Evolutionary conservation across 2,329 filamentous ascomycete genomes (phyloP).

Genomic region (Cladosporium sp.): DNA sequence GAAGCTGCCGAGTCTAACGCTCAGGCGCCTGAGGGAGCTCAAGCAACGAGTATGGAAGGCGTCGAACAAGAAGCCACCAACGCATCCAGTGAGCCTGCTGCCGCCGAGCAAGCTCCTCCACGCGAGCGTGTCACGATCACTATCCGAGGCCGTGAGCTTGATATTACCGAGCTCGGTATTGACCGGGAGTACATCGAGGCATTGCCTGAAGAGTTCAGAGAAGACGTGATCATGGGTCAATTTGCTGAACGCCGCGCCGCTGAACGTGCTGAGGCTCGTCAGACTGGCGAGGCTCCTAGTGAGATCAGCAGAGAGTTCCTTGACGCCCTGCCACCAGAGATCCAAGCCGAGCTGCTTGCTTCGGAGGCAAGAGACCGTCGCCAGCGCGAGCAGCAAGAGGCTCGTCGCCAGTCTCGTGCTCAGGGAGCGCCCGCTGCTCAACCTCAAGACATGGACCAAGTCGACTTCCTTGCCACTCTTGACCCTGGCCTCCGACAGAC

Average conservation of each 20-base stretch:
- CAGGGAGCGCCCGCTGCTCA: conserved; percentile 49
- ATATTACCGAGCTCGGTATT: conserved; percentile 92
- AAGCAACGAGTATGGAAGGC: conserved; percentile 62
- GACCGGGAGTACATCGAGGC: conserved; percentile 92
- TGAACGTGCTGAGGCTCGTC: conserved; percentile 55
- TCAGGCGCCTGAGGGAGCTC: conserved; percentile 37
- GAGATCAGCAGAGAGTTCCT: conserved; percentile 92
- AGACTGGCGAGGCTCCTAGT: conserved; percentile 67
- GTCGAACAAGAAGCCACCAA: conserved; percentile 53
- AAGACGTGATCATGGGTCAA: conserved; percentile 92
- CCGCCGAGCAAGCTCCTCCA: conserved; percentile 43
- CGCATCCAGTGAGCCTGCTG: conserved; percentile 37
- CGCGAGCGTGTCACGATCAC: conserved; percentile 67
- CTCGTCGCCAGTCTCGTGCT: conserved; percentile 59
- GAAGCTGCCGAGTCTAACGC: conserved; percentile 28
- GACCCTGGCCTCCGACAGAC: conserved; percentile 79
- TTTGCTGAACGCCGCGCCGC: conserved; percentile 66
- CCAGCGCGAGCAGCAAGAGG: conserved; percentile 78
- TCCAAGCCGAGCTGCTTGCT: conserved; percentile 84
- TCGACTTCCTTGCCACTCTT: conserved; percentile 86
- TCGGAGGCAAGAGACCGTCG: conserved; percentile 87
- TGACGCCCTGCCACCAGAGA: conserved; percentile 83
- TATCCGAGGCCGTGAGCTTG: conserved; percentile 80
- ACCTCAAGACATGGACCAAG: conserved; percentile 78
- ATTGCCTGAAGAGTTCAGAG: conserved; percentile 93